These are phyloP conservation scores for Sechiopsis laciniata DNA, from an alignment of 306 rosid genomes.

Conservation along the genomic window DNA sequence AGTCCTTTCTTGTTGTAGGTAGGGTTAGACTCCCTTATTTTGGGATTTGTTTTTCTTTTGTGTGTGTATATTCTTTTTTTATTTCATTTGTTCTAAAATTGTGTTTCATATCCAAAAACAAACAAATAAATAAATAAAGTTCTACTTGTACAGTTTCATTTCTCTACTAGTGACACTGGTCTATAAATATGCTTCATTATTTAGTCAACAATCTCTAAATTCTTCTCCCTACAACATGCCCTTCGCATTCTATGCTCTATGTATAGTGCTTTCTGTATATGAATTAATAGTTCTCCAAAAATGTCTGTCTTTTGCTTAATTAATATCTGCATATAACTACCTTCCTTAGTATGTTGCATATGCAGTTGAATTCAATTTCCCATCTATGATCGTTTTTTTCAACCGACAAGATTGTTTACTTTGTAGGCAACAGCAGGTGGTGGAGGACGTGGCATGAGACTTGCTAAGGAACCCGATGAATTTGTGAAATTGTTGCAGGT, in stretches of 20 bases:
- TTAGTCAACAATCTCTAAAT: slow-evolving; percentile 1
- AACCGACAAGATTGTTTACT: slow-evolving; percentile 35
- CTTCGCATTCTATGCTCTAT: neutral
- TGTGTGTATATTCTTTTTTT: too few relatives aligned
- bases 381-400: slow-evolving; percentile 20
- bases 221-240: neutral
- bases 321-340: neutral
- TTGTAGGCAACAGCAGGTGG: slow-evolving; percentile 97
- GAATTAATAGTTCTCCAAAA: neutral
- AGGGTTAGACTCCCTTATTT: too few relatives aligned
- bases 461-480: slow-evolving; percentile 92
- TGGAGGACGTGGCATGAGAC: slow-evolving; percentile 99
- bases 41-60: neutral
- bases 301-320: neutral
- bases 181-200: neutral
- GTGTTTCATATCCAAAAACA: too few relatives aligned
- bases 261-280: too few relatives aligned
- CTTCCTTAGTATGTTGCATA: neutral
- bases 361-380: slow-evolving; percentile 2
- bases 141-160: too few relatives aligned
- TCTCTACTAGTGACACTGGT: neutral
- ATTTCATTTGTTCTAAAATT: neutral
- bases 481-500: slow-evolving; percentile 98
- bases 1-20: neutral
- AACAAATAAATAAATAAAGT: too few relatives aligned